Evolutionary conservation across 192 early-diverging fungal species (phyloP).

Genomic region (Backusella parvicylindrica): DNA sequence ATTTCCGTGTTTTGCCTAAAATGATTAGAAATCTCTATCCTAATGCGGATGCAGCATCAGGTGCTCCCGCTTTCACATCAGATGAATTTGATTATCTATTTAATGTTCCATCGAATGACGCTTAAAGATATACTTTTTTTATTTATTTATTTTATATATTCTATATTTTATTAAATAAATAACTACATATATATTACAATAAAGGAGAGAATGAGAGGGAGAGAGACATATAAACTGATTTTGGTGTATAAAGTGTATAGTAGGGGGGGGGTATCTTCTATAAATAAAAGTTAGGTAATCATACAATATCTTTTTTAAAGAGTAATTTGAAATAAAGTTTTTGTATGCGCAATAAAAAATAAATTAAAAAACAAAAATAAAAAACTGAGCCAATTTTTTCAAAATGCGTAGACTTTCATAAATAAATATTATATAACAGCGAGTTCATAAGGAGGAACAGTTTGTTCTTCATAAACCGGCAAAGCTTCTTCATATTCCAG

Average conservation of each 20-base stretch:
- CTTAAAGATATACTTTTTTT: neutral
- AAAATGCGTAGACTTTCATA: neutral
- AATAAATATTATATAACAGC: neutral
- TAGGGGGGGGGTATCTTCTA: neutral
- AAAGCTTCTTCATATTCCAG: constrained; percentile 4
- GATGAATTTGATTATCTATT: neutral
- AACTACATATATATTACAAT: neutral
- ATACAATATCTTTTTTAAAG: neutral
- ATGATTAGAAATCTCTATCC: constrained; percentile 17
- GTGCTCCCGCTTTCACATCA: neutral
- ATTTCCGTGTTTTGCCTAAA: constrained; percentile 12
- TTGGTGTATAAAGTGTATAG: neutral
- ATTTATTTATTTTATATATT: neutral
- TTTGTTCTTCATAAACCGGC: neutral
- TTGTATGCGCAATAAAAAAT: neutral
- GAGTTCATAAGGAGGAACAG: neutral
- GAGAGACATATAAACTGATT: neutral
- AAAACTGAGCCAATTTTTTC: neutral
- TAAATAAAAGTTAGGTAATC: neutral
- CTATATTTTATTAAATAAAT: neutral
- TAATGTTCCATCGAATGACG: neutral
- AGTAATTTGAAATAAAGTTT: neutral
- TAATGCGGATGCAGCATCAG: neutral
- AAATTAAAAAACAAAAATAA: neutral
- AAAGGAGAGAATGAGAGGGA: no score